Percentiles rank a stretch among this genome's conserved stretches.
Conservation (phyloP, 306 rosid genomes). For the Pyrus pyrifolia region DNA sequence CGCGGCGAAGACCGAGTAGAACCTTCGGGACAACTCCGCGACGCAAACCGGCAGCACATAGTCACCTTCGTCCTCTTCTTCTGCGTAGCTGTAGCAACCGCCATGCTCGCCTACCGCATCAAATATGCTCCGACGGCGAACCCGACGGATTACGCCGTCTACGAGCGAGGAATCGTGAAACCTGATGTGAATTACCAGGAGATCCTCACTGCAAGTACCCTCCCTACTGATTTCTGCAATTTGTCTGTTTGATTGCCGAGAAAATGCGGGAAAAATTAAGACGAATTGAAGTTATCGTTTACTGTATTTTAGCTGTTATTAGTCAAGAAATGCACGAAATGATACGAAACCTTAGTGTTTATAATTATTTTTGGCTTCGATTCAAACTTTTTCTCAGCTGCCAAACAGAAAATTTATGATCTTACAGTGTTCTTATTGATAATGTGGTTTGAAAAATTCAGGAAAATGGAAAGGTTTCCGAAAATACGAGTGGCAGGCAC, state of each 20-base stretch:
- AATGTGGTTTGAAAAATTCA: conserved; percentile 20
- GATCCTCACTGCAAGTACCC: conserved; percentile 53
- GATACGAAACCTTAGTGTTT: background rate
- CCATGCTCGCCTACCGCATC: conserved; percentile 32
- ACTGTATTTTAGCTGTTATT: background rate
- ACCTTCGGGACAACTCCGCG: conserved; percentile 6
- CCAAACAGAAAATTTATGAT: background rate
- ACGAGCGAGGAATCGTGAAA: conserved; percentile 39
- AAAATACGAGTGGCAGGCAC: conserved; percentile 47
- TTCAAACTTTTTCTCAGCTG: background rate
- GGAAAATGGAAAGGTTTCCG: conserved; percentile 61
- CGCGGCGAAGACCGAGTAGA: conserved; percentile 33
- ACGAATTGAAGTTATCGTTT: background rate
- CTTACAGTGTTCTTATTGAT: background rate
- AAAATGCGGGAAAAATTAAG: background rate
- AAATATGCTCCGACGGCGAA: conserved; percentile 22
- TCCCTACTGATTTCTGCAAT: background rate
- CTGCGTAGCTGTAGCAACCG: conserved; percentile 41
- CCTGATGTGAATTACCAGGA: conserved; percentile 41
- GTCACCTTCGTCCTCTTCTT: conserved; percentile 41
- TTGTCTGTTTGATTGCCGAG: background rate
- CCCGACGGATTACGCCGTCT: conserved; percentile 16
- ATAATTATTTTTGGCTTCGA: background rate
- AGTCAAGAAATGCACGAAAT: background rate
- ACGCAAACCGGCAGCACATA: conserved; percentile 30